Percentiles rank a stretch among this genome's conserved stretches.
Conservation (phyloP, 2,329 filamentous ascomycete species). For the Aspergillus tubingensis region DNA sequence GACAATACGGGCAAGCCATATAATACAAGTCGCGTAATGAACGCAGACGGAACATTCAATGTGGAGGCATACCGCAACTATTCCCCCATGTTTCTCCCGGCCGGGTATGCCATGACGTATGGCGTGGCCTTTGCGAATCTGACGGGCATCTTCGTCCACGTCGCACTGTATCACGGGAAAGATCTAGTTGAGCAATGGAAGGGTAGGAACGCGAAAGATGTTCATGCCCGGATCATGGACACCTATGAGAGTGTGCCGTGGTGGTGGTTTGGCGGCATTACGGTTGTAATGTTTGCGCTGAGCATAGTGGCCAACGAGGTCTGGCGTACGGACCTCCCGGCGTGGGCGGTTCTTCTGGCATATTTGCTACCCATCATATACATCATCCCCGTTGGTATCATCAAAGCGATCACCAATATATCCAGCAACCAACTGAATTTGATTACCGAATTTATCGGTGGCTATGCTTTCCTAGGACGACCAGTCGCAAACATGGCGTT, state of each 20-base stretch:
- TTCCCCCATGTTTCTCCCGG: constrained; percentile 65
- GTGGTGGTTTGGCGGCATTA: constrained; percentile 50
- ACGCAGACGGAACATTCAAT: constrained; percentile 58
- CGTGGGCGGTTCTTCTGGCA: constrained; percentile 49
- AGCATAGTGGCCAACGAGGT: constrained; percentile 43
- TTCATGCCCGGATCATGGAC: constrained; percentile 49
- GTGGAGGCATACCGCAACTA: constrained; percentile 63
- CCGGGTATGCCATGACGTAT: constrained; percentile 58
- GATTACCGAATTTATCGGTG: constrained; percentile 52
- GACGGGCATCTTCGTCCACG: constrained; percentile 54
- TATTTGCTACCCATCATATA: constrained; percentile 50
- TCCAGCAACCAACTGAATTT: constrained; percentile 52
- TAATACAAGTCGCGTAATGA: constrained; percentile 63
- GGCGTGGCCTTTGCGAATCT: constrained; percentile 69
- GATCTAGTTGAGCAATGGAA: constrained; percentile 40
- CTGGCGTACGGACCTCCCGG: constrained; percentile 50
- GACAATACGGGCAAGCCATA: constrained; percentile 65
- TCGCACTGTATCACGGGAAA: constrained; percentile 40
- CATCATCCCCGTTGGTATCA: constrained; percentile 51
- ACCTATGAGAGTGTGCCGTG: constrained; percentile 45
- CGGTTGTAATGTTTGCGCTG: constrained; percentile 40
- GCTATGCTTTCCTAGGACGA: constrained; percentile 50
- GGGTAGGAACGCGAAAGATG: constrained; percentile 38
- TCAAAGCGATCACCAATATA: constrained; percentile 53
- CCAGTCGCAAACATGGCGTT: constrained; percentile 62